Conservation (phyloP, 2,329 filamentous ascomycete genomes). For the Fusarium staphyleae region DNA sequence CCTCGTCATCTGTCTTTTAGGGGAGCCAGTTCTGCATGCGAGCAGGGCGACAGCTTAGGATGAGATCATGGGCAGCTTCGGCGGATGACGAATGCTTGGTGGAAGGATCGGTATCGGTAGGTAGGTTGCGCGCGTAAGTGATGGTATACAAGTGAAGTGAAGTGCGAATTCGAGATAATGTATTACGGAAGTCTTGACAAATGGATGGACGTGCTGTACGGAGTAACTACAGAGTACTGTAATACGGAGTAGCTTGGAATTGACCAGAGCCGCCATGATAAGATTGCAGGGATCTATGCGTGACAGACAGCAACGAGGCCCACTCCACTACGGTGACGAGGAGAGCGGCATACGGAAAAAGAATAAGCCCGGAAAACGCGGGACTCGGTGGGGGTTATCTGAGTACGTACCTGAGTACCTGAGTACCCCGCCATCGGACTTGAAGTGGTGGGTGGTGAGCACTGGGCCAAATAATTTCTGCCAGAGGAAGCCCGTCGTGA, state of each 20-base stretch:
- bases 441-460: conserved; percentile 27
- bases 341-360: conserved; percentile 21
- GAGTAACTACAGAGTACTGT: too few relatives aligned
- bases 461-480: conserved; percentile 38
- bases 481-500: conserved; percentile 26
- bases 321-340: conserved; percentile 8
- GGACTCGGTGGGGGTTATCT: conserved; percentile 16
- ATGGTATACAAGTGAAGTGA: conserved; percentile 7
- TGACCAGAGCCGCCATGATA: conserved; percentile 35
- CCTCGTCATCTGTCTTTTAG: conserved; percentile 45
- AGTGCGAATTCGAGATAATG: conserved; percentile 9
- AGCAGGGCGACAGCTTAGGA: conserved; percentile 41
- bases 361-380: conserved; percentile 15
- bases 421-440: conserved; percentile 38
- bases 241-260: conserved; percentile 30
- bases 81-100: conserved; percentile 1
- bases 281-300: conserved; percentile 37
- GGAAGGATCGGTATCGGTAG: background rate
- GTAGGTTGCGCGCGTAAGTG: background rate
- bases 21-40: conserved; percentile 43
- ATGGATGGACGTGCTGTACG: conserved; percentile 18
- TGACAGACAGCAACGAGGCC: conserved; percentile 8
- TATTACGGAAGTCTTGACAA: conserved; percentile 16
- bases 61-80: conserved; percentile 37
- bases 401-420: conserved; percentile 34